A percentile compares a stretch with the other conserved stretches of the same genome.
Evolutionary conservation across 2,329 filamentous ascomycete species (phyloP).

Genomic region (Penicillium olsonii): DNA sequence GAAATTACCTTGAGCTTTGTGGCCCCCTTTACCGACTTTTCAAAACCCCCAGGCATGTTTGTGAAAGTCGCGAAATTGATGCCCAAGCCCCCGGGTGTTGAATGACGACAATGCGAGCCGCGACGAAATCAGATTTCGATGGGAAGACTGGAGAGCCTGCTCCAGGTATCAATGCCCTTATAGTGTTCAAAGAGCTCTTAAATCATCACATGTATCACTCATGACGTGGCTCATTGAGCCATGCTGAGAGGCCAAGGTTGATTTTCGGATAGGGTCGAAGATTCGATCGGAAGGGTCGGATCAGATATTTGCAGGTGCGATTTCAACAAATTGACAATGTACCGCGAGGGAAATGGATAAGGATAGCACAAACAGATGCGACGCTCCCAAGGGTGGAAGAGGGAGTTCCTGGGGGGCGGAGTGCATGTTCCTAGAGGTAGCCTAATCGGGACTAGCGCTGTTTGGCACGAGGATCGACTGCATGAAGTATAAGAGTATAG

Average conservation of each 20-base stretch:
- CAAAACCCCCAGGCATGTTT: conserved; percentile 67
- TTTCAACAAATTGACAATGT: not conserved
- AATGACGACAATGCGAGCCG: conserved; percentile 1
- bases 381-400: conserved; percentile 14
- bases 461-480: conserved; percentile 15
- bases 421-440: conserved; percentile 14
- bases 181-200: conserved; percentile 22
- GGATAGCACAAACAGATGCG: conserved; percentile 11
- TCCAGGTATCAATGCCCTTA: conserved; percentile 18
- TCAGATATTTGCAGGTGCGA: conserved; percentile 1
- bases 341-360: conserved; percentile 13
- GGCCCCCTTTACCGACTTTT: conserved; percentile 98
- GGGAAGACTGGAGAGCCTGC: conserved; percentile 18
- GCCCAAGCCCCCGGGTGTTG: conserved; percentile 1
- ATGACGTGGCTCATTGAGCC: conserved; percentile 33
- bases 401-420: conserved; percentile 17
- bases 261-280: conserved; percentile 4
- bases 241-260: conserved; percentile 26
- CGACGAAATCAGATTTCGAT: not conserved
- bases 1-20: conserved; percentile 88
- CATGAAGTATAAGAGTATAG: not conserved
- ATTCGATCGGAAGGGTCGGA: conserved; percentile 11
- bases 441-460: conserved; percentile 24
- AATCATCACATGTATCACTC: conserved; percentile 25
- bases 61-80: conserved; percentile 3